Percentiles rank a stretch among this genome's conserved stretches.
Conservation (phyloP, 1,284 basidiomycete genomes). For the Apiotrichum sp. region DNA sequence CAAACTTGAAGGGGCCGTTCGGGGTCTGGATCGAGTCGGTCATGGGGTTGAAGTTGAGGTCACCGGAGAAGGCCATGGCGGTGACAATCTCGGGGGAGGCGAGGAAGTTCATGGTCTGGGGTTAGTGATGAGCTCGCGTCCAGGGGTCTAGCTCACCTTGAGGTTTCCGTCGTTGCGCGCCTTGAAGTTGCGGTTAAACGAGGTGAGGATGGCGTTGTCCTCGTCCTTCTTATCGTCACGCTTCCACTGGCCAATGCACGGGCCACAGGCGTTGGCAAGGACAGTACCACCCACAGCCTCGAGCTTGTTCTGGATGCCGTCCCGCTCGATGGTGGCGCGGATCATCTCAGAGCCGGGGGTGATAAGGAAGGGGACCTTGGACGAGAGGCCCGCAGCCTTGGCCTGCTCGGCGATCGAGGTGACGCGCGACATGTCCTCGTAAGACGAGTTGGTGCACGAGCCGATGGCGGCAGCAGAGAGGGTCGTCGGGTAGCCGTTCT, state of each 20-base stretch:
- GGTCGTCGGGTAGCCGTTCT: slow-evolving; percentile 94
- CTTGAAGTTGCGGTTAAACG: slow-evolving; percentile 97
- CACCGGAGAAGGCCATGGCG: slow-evolving; percentile 93
- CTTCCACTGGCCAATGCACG: slow-evolving; percentile 99
- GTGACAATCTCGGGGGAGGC: slow-evolving; percentile 96
- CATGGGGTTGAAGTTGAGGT: slow-evolving; percentile 85
- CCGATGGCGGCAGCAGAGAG: slow-evolving; percentile 97
- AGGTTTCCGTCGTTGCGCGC: slow-evolving; percentile 95
- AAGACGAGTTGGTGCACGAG: slow-evolving; percentile 99
- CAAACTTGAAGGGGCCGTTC: slow-evolving; percentile 79
- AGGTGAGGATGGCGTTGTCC: slow-evolving; percentile 94
- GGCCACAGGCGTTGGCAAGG: slow-evolving; percentile 96
- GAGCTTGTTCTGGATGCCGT: slow-evolving; percentile 85
- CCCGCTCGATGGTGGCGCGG: slow-evolving; percentile 92
- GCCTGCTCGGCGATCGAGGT: slow-evolving; percentile 91
- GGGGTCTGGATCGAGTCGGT: slow-evolving; percentile 72
- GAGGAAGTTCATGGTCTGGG: slow-evolving; percentile 74
- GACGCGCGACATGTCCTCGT: slow-evolving; percentile 99
- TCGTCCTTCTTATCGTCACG: slow-evolving; percentile 81
- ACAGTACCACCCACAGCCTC: slow-evolving; percentile 86
- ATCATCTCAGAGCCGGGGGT: slow-evolving; percentile 98
- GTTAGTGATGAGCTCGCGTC: slow-evolving; percentile 48
- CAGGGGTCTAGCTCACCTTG: slow-evolving; percentile 34
- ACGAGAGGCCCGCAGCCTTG: slow-evolving; percentile 72
- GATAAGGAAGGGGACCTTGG: slow-evolving; percentile 93